Base-by-base conservation (phyloP, 768 basidiomycete genomes). In the Kwoniella mangroviensis region DNA sequence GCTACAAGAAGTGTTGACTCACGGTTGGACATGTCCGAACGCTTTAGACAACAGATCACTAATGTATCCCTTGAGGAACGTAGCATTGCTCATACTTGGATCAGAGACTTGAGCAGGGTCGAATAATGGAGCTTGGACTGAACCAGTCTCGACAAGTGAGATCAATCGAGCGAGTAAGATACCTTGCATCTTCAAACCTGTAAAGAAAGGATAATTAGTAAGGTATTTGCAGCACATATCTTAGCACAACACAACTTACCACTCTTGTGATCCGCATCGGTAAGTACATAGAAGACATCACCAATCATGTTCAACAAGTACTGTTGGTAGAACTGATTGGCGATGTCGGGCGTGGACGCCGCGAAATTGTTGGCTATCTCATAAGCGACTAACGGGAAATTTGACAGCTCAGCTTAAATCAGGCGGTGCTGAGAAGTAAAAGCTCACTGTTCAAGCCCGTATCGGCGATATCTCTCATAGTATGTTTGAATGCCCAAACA, bases 401-500 rank as follows among this genome's bases (percentile, higher is more conserved):
- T n/a, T n/a, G n/a, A n/a, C n/a, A n/a, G n/a, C n/a, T n/a, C n/a
- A n/a, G n/a, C n/a, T n/a, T n/a, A n/a, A n/a, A n/a, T n/a, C n/a
- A n/a, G n/a, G n/a, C n/a, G n/a, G n/a, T n/a, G n/a, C n/a, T n/a
- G n/a, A n/a, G n/a, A n/a, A n/a, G n/a, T n/a, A n/a, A n/a, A n/a
- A n/a, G n/a, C n/a, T 68, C 69, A 84, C 84, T 82, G 73, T 83
- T 84, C 43, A 86, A 69, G 22, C 85, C 86, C 53, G 91, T 92
- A 81, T 98, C 96, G 4, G 94, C 93, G 71, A 99, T 97, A 83
- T 98, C 96, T 65, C 96, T 89, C 93, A 97, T 94, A 17, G 93
- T 98, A 85, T 99, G 97, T 84, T 99, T 99, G 86, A 98, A 96
- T n/a, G 94, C 96, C 96, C 97, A 99, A 62, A 96, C 91, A 73